Evolutionary conservation across 2,329 filamentous ascomycete genomes (phyloP).

Genomic region (Endothia cerciana): DNA sequence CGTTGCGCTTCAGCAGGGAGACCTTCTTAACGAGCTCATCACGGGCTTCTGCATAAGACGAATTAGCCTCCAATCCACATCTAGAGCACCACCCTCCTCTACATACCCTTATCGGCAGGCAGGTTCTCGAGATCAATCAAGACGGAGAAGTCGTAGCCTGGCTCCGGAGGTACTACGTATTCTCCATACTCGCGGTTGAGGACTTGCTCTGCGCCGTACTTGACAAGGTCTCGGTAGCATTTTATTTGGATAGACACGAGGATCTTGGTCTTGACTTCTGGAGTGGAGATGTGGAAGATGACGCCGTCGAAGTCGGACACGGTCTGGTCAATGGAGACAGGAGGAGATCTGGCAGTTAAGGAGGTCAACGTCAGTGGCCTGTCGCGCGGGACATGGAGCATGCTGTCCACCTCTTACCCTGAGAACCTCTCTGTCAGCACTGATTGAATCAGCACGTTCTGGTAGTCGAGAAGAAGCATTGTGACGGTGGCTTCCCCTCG

Average conservation of each 20-base stretch:
- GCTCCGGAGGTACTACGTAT: conserved; percentile 85
- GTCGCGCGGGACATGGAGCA: not conserved
- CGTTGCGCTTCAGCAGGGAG: conserved; percentile 93
- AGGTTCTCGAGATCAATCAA: conserved; percentile 86
- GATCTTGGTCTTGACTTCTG: conserved; percentile 91
- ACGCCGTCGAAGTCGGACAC: conserved; percentile 99
- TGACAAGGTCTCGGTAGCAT: conserved; percentile 89
- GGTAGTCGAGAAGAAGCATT: conserved; percentile 96
- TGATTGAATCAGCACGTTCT: conserved; percentile 97
- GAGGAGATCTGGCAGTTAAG: conserved; percentile 66
- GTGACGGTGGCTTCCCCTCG: conserved; percentile 40
- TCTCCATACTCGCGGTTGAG: conserved; percentile 92
- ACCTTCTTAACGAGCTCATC: conserved; percentile 87
- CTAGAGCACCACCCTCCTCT: not conserved
- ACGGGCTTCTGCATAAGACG: conserved; percentile 64
- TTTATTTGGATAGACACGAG: conserved; percentile 92
- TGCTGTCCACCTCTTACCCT: conserved; percentile 58
- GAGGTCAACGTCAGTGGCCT: conserved; percentile 32
- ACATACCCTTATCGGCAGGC: conserved; percentile 74
- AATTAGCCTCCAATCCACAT: conserved; percentile 10
- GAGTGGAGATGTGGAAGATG: conserved; percentile 97
- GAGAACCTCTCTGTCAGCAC: conserved; percentile 94
- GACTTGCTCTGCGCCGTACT: conserved; percentile 90
- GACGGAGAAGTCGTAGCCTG: conserved; percentile 95
- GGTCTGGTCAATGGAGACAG: conserved; percentile 92